phyloP scores from a whole-genome alignment of 2,329 filamentous ascomycete species.

The Simplicillium sp. region DNA sequence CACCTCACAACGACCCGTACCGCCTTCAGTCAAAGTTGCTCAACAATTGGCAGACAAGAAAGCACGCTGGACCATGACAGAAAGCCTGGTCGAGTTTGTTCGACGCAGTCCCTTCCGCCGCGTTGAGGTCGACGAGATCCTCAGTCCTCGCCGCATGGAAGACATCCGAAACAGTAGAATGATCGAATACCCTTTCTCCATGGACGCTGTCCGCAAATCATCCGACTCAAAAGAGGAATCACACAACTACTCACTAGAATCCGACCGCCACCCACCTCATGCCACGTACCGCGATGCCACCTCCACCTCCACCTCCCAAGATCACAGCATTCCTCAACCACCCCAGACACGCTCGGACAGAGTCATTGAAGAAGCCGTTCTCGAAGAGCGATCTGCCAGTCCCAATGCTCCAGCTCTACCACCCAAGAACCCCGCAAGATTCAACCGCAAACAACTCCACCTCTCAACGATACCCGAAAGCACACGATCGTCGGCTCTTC shows the following conservation, averaged over 20 bases:
- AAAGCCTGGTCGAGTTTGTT: slow-evolving; percentile 49
- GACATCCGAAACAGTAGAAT: slow-evolving; percentile 9
- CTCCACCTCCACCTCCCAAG: slow-evolving; percentile 1
- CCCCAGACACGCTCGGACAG: too few relatives aligned
- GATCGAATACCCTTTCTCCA: too few relatives aligned
- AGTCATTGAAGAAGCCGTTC: slow-evolving; percentile 5
- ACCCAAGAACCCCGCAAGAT: slow-evolving; percentile 6
- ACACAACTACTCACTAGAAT: too few relatives aligned
- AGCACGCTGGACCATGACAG: slow-evolving; percentile 37
- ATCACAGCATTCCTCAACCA: too few relatives aligned
- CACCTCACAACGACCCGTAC: too few relatives aligned
- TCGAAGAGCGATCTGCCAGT: slow-evolving; percentile 1
- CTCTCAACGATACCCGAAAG: slow-evolving; percentile 34
- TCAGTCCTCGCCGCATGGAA: slow-evolving; percentile 42
- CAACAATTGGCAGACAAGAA: slow-evolving; percentile 13
- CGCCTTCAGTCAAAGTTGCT: not conserved
- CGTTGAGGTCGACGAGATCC: slow-evolving; percentile 49
- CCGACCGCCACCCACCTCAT: too few relatives aligned
- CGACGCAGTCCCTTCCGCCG: slow-evolving; percentile 43
- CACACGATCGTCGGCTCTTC: slow-evolving; percentile 2
- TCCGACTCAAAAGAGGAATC: too few relatives aligned
- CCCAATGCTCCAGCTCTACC: not conserved
- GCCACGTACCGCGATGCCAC: not conserved
- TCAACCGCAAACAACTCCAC: slow-evolving; percentile 11
- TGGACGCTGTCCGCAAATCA: too few relatives aligned